Evolutionary conservation across 495 filamentous ascomycete species (phyloP).

Genomic region (Penicillium pancosmium): DNA sequence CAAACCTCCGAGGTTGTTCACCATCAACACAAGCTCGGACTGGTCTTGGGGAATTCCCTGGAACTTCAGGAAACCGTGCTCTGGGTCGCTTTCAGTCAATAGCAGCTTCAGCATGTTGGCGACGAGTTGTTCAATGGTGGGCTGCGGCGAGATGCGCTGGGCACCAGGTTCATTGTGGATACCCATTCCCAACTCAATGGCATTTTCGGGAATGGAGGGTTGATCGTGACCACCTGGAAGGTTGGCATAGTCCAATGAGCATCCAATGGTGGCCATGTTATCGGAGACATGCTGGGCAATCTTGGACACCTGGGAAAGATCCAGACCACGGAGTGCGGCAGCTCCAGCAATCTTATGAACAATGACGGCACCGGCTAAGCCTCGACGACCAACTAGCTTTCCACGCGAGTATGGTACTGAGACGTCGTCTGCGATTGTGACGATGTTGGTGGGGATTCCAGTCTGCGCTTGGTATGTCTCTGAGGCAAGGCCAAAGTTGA

Average conservation of each 20-base stretch:
- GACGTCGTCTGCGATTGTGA: conserved; percentile 16
- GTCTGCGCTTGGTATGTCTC: conserved; percentile 16
- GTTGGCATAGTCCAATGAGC: conserved; percentile 18
- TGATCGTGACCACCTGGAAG: conserved; percentile 13
- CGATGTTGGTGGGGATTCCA: conserved; percentile 8
- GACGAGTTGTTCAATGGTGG: conserved; percentile 14
- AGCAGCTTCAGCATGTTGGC: conserved; percentile 11
- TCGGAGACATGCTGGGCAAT: conserved; percentile 15
- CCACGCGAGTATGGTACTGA: conserved; percentile 14
- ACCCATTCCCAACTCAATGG: conserved; percentile 17
- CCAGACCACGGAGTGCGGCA: conserved; percentile 8
- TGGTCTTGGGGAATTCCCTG: conserved; percentile 6
- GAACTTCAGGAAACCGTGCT: conserved; percentile 19
- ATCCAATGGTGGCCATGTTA: conserved; percentile 21
- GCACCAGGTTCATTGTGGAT: conserved; percentile 22
- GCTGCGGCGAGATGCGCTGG: conserved; percentile 13
- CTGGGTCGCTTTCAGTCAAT: conserved; percentile 10
- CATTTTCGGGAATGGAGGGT: conserved; percentile 9
- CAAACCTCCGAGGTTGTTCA: conserved; percentile 19
- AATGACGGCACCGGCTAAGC: conserved; percentile 11
- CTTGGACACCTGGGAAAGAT: conserved; percentile 6
- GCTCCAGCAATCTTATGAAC: conserved; percentile 18
- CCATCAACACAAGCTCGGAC: conserved; percentile 12
- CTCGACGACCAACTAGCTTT: conserved; percentile 13
- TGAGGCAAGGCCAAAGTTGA: conserved; percentile 19